Evolutionary conservation across 257 asterid genomes (phyloP).

Genomic region (Jaltomata sinuosa): DNA sequence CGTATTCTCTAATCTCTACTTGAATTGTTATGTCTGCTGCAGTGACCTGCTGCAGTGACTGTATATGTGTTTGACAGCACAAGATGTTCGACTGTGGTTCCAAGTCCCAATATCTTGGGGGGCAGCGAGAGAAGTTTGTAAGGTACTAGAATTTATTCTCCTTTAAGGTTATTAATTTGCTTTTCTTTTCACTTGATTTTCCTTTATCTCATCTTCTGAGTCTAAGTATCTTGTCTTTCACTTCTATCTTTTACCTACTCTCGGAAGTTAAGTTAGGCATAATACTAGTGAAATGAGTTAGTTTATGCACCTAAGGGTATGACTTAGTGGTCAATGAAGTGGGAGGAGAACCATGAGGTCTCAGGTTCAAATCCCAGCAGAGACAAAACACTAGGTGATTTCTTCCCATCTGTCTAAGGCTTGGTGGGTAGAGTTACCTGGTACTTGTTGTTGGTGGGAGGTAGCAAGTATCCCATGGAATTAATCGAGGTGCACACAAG

Average conservation of each 20-base stretch:
- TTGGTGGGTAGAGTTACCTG: background rate
- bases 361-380: background rate
- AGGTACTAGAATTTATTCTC: conserved; percentile 39
- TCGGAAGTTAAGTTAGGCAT: background rate
- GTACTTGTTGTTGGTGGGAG: background rate
- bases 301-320: background rate
- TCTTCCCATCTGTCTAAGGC: background rate
- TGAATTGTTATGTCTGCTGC: background rate
- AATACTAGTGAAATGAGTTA: background rate
- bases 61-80: conserved; percentile 19
- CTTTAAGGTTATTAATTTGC: background rate
- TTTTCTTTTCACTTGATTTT: background rate
- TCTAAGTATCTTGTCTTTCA: background rate
- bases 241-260: background rate
- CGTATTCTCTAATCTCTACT: conserved; percentile 1
- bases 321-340: background rate
- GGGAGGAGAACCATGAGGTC: background rate
- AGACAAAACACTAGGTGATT: background rate
- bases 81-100: conserved; percentile 77
- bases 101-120: conserved; percentile 55
- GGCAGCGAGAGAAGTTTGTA: conserved; percentile 80
- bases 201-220: background rate
- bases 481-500: background rate
- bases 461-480: background rate
- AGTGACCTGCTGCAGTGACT: conserved; percentile 43